A percentile compares a stretch with the other conserved stretches of the same genome.
Evolutionary conservation across 495 filamentous ascomycete species (phyloP).

Genomic region (Aspergillus ostianus): DNA sequence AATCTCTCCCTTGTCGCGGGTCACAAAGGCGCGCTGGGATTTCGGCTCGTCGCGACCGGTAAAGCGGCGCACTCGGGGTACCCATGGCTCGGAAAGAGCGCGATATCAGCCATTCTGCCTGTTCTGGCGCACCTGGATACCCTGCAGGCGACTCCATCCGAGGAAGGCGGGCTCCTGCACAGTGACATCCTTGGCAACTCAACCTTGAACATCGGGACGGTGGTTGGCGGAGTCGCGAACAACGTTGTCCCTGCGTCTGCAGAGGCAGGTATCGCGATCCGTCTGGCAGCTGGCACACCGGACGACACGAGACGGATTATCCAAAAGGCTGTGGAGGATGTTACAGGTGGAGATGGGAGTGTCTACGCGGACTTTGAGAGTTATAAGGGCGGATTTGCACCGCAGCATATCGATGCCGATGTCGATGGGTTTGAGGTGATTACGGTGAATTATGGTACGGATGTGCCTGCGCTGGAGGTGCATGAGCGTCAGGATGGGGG

Average conservation of each 20-base stretch:
- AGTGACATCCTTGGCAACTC: neutral
- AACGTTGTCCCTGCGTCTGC: neutral
- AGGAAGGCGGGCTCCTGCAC: neutral
- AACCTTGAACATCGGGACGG: neutral
- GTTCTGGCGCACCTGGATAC: neutral
- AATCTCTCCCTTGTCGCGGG: neutral
- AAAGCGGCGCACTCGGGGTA: slow-evolving; percentile 78
- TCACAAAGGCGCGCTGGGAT: slow-evolving; percentile 50
- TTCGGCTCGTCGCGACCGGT: slow-evolving; percentile 57
- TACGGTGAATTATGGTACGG: slow-evolving; percentile 1
- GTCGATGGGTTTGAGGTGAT: slow-evolving; percentile 30
- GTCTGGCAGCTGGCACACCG: neutral
- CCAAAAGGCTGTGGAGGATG: neutral
- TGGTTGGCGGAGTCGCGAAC: neutral
- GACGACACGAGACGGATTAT: neutral
- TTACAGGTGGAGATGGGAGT: neutral
- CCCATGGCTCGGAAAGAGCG: slow-evolving; percentile 68
- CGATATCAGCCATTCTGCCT: slow-evolving; percentile 52
- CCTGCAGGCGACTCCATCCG: neutral
- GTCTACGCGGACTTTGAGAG: slow-evolving; percentile 61
- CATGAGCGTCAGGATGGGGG: slow-evolving; percentile 46
- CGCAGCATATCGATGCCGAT: slow-evolving; percentile 66
- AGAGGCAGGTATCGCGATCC: neutral
- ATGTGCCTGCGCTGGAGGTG: slow-evolving; percentile 1
- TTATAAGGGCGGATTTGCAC: slow-evolving; percentile 68